Base-by-base conservation (phyloP, 495 filamentous ascomycete genomes). In the Aspergillus funiculosus region DNA sequence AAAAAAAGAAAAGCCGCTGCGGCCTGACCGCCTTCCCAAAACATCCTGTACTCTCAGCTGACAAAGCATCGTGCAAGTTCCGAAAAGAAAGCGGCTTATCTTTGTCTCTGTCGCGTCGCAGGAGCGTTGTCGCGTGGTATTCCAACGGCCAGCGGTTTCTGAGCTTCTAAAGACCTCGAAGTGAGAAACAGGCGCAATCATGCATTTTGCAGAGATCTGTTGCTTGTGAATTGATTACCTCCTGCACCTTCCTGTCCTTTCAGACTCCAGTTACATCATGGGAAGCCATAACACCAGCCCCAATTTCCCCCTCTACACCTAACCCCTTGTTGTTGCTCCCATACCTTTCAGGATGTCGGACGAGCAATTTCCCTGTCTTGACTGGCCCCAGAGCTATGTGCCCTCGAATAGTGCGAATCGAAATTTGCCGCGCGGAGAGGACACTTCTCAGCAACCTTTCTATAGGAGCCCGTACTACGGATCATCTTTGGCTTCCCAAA, bases 381-480 rank as follows among this genome's bases (percentile, higher is more conserved):
- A 43, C 18, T 43, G 40, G 40, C 40, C 40, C 11, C 28, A 31
- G 6, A 18, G 29, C 5, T 48, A 41, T 27, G 25, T 36, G 6
- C 46, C 37, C 27, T 11, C 20, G 10, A 35, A 41, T 19, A n/a
- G n/a, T n/a, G 4, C 18, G 13, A 34, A 32, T 26, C 26, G 30
- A 11, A 41, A 20, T 20, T 22, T 17, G 17, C 26, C 37, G 14
- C 37, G 46, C 28, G 27, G 17, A 11, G 37, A 48, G 17, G 28
- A 36, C 14, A 48, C 27, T 13, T 39, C 28, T 22, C 35, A 8
- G 13, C 35, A 26, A 10, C 17, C 20, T 28, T 30, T 41, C 6
- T 39, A 29, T 20, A 35, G 37, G 19, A 28, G 36, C 28, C 30
- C 46, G 14, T 41, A 41, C 11, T 48, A 48, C 17, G 30, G 30